Conservation (phyloP, 2,329 filamentous ascomycete species). For the Claviceps maximensis region DNA sequence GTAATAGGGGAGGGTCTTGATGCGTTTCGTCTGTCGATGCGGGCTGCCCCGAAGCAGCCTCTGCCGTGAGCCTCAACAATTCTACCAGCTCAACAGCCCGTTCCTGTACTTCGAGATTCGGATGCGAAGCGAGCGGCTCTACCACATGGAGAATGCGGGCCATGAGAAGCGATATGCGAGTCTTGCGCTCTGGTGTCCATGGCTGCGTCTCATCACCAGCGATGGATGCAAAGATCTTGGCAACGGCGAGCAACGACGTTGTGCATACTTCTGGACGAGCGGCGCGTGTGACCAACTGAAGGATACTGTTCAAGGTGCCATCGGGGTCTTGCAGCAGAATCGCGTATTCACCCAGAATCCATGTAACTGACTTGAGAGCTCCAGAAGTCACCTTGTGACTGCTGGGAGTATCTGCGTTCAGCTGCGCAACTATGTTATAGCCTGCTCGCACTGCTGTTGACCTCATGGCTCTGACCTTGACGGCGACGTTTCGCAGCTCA, state of each 20-base stretch:
- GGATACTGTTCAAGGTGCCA: constrained; percentile 57
- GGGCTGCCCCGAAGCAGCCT: constrained; percentile 60
- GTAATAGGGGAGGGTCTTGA: constrained; percentile 64
- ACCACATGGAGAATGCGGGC: constrained; percentile 71
- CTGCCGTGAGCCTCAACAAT: constrained; percentile 71
- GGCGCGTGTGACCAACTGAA: constrained; percentile 50
- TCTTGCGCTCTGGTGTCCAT: constrained; percentile 65
- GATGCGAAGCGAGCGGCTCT: constrained; percentile 67
- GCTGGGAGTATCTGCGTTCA: constrained; percentile 36
- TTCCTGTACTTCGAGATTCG: constrained; percentile 87
- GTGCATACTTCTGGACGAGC: constrained; percentile 55
- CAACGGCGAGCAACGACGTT: constrained; percentile 68
- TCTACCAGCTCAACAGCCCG: constrained; percentile 87
- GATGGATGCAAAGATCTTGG: constrained; percentile 70
- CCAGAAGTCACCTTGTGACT: constrained; percentile 47
- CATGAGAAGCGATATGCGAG: constrained; percentile 62
- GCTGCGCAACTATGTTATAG: constrained; percentile 56
- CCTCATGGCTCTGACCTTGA: constrained; percentile 78
- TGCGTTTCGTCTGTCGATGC: constrained; percentile 37
- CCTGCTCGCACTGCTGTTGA: constrained; percentile 70
- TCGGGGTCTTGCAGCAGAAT: constrained; percentile 56
- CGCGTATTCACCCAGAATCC: constrained; percentile 83
- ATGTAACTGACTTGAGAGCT: constrained; percentile 63
- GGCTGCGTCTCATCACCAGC: constrained; percentile 48
- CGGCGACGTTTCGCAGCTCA: constrained; percentile 80